Percentiles rank a stretch among this genome's conserved stretches.
These are phyloP conservation scores for Camelina laxa DNA, from an alignment of 345 rosid genomes.

Conservation along the genomic window DNA sequence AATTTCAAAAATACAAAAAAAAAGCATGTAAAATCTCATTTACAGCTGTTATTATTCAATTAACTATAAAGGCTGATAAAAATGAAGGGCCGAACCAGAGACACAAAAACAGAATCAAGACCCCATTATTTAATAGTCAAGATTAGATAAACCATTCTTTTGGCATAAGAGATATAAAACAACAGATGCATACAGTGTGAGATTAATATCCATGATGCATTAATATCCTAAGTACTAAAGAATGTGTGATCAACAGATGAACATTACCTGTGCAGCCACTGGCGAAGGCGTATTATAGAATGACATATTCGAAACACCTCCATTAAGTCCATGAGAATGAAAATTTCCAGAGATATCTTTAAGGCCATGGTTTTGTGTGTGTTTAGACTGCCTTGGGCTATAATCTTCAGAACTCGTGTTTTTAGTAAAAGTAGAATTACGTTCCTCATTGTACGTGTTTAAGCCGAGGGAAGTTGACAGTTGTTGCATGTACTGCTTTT, in stretches of 20 bases:
- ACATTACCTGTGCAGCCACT: slow-evolving; percentile 73
- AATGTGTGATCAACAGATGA: slow-evolving; percentile 6
- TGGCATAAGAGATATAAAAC: slow-evolving; percentile 1
- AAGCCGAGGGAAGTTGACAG: slow-evolving; percentile 52
- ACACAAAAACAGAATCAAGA: slow-evolving; percentile 23
- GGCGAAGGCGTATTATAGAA: slow-evolving; percentile 94
- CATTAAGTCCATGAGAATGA: slow-evolving; percentile 72
- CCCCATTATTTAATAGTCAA: neutral
- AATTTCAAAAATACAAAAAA: slow-evolving; percentile 29
- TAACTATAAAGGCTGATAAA: neutral
- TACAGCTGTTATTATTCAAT: slow-evolving; percentile 3
- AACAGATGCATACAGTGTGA: neutral
- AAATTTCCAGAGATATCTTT: slow-evolving; percentile 75
- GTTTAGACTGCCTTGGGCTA: slow-evolving; percentile 73
- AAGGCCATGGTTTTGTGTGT: slow-evolving; percentile 65
- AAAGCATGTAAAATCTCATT: slow-evolving; percentile 14
- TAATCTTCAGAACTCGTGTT: slow-evolving; percentile 59
- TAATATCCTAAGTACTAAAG: slow-evolving; percentile 17
- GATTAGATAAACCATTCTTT: slow-evolving; percentile 4
- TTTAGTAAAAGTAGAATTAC: slow-evolving; percentile 51
- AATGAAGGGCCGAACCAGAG: slow-evolving; percentile 2
- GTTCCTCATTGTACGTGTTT: slow-evolving; percentile 63
- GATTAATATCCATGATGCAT: slow-evolving; percentile 18
- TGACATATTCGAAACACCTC: slow-evolving; percentile 67
- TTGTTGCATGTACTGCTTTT: slow-evolving; percentile 72